Evolutionary conservation across 768 basidiomycete species (phyloP), one percentile per base, ranked within the genome.

Genomic region (Mrakia blollopis): DNA sequence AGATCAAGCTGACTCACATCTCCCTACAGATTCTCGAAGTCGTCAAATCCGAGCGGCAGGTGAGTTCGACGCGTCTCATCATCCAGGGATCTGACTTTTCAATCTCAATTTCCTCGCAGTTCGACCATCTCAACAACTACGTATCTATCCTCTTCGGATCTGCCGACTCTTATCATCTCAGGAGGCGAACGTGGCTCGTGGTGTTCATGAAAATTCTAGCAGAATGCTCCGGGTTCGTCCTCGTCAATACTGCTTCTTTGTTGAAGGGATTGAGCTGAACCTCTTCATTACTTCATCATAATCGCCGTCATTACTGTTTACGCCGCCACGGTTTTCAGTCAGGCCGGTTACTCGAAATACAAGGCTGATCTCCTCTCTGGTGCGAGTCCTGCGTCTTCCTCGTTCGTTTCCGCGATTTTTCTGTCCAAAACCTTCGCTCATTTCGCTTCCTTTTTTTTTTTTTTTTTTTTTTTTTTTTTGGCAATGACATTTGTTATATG

Each of bases 21-120:
- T n/a, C n/a, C n/a, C n/a, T n/a, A 57, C 62, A 80, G 78, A 81
- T 81, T 67, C 60, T 77, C 41, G 75, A 79, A 39, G 79, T 80
- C 37, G 80, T 75, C 60, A 78, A 81, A 47, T 35, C 80, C 60
- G 80, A 81, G 52, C 54, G 78, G 32, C 74, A 62, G 21, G 47
- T 50, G 47, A 50, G 47, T 50, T 32, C 54, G 44, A 50, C 47
- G 47, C 18, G 47, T 50, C 39, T 30, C 44, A 13, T 14, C 44
- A n/a, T n/a, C n/a, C n/a, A n/a, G 44, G 5, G 10, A 44, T 44
- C 44, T 44, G 44, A 44, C 44, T 11, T n/a, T n/a, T n/a, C 44
- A 6, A 9, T 44, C 44, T 9, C 18, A 62, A 37, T 25, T 62
- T 65, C 32, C 2, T 65, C 67, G 1, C 8, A 73, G 52, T 47